Evolutionary conservation across 1,284 basidiomycete genomes (phyloP).

Genomic region (Puccinia coronata): DNA sequence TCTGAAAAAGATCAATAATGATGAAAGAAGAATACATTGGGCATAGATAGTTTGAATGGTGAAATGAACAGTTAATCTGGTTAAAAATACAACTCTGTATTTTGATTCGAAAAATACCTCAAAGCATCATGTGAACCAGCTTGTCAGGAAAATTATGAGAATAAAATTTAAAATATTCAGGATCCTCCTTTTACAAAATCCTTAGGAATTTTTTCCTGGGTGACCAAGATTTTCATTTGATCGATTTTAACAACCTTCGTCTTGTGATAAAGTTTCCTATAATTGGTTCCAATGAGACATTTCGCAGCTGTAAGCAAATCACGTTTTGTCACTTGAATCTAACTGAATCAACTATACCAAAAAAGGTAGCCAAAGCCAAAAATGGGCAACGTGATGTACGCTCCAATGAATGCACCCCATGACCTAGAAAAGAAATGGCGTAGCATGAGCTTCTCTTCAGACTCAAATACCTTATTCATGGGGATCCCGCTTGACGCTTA

Average conservation of each 20-base stretch:
- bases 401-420: constrained; percentile 63
- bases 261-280: constrained; percentile 36
- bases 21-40: too few species aligned
- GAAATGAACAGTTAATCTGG: too few species aligned
- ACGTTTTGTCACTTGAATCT: background rate
- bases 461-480: background rate
- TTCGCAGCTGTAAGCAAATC: background rate
- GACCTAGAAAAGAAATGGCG: constrained; percentile 28
- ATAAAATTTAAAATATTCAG: background rate
- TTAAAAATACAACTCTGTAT: too few species aligned
- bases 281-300: background rate
- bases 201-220: background rate
- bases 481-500: background rate
- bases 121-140: too few species aligned
- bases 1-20: too few species aligned
- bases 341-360: constrained; percentile 55
- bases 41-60: too few species aligned
- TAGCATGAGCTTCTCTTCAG: background rate
- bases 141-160: too few species aligned
- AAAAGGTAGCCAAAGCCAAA: constrained; percentile 76
- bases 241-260: constrained; percentile 26
- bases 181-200: background rate
- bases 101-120: too few species aligned
- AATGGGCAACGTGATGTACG: constrained; percentile 73
- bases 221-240: constrained; percentile 15